Evolutionary conservation across 768 basidiomycete genomes (phyloP).

Genomic region (Phylloporus scabripes): DNA sequence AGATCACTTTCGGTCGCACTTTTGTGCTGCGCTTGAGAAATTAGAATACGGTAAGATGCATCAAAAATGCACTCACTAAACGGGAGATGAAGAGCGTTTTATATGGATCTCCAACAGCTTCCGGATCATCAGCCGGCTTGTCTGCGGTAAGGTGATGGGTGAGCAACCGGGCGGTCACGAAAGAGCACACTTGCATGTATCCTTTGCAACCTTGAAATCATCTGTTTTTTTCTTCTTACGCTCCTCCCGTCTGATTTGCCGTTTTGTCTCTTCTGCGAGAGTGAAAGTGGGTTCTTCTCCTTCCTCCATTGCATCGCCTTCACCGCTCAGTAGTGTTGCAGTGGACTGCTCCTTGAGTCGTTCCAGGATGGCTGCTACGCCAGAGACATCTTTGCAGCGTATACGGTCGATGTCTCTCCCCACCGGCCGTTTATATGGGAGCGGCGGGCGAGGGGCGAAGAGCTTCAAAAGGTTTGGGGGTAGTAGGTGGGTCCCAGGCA

Average conservation of each 20-base stretch:
- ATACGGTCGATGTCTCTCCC: constrained; percentile 79
- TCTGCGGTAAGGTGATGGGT: constrained; percentile 44
- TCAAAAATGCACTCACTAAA: constrained; percentile 46
- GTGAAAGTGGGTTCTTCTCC: constrained; percentile 79
- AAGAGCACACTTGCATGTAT: constrained; percentile 64
- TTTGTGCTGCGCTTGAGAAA: constrained; percentile 61
- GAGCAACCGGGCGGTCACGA: not conserved
- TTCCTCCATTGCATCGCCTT: constrained; percentile 70
- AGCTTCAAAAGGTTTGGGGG: constrained; percentile 96
- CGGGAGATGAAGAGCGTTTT: constrained; percentile 97
- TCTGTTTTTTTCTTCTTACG: constrained; percentile 71
- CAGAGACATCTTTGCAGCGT: constrained; percentile 59
- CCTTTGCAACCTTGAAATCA: constrained; percentile 74
- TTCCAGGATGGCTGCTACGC: constrained; percentile 71
- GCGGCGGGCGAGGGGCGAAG: constrained; percentile 88
- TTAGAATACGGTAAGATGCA: constrained; percentile 7
- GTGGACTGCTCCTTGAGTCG: constrained; percentile 76
- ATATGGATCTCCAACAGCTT: constrained; percentile 95
- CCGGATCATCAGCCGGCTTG: constrained; percentile 85
- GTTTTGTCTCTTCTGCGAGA: constrained; percentile 75
- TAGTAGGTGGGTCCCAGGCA: constrained; percentile 78
- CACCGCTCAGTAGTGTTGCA: constrained; percentile 54
- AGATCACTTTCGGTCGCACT: constrained; percentile 88
- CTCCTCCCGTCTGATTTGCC: constrained; percentile 73
- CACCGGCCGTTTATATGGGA: constrained; percentile 81